A percentile compares a stretch with the other conserved stretches of the same genome.
phyloP scores from a whole-genome alignment of 1,284 basidiomycete genomes.

The Ganoderma sinense region DNA sequence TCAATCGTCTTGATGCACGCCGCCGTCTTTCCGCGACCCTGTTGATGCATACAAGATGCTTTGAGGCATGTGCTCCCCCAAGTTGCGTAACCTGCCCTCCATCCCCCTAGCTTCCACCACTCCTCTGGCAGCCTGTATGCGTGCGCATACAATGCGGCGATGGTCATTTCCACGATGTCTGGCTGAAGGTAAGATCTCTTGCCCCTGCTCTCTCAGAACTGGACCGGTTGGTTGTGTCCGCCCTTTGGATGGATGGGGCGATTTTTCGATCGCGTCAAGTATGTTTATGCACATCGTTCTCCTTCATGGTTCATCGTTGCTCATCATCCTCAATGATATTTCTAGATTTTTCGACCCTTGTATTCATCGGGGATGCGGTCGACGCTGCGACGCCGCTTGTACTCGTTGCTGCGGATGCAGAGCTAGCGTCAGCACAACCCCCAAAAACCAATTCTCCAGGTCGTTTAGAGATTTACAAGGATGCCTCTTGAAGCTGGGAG shows the following conservation, averaged over 20 bases:
- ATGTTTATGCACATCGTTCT: neutral
- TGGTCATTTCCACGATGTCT: neutral
- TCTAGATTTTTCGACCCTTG: neutral
- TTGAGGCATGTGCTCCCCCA: neutral
- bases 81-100: neutral
- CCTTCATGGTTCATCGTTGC: neutral
- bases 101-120: neutral
- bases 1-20: neutral
- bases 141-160: constrained; percentile 3
- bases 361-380: neutral
- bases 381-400: neutral
- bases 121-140: constrained; percentile 4
- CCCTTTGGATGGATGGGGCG: neutral
- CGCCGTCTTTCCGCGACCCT: neutral
- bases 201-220: neutral
- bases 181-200: neutral
- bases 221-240: neutral
- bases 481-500: neutral
- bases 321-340: neutral
- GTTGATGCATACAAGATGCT: neutral
- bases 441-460: neutral
- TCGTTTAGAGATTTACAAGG: neutral
- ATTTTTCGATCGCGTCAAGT: neutral
- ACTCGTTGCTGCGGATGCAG: neutral
- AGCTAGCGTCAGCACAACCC: neutral